phyloP scores from a whole-genome alignment of 2,329 filamentous ascomycete genomes.

The Talaromyces sp. region DNA sequence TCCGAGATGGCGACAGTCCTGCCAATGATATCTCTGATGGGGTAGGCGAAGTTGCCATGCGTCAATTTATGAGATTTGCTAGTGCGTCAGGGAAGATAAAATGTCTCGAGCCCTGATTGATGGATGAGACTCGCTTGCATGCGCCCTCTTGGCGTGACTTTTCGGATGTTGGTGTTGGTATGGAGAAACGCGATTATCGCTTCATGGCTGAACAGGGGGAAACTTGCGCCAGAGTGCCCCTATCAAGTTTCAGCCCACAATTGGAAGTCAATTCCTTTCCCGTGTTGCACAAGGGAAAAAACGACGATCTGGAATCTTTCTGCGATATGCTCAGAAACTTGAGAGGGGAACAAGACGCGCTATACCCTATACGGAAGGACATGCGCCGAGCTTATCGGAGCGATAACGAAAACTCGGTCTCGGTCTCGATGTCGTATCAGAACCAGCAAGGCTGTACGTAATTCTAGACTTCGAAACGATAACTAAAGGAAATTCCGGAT shows the following conservation, averaged over 20 bases:
- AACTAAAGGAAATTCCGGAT: background rate
- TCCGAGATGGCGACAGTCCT: background rate
- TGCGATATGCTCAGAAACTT: background rate
- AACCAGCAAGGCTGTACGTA: background rate
- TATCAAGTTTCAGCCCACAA: background rate
- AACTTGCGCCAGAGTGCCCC: background rate
- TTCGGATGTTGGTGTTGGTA: background rate
- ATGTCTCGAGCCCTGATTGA: background rate
- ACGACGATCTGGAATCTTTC: background rate
- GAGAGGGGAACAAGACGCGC: background rate
- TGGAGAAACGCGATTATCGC: background rate
- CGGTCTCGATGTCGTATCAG: background rate
- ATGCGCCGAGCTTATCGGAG: conserved; percentile 8
- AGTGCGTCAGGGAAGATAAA: background rate
- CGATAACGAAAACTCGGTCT: background rate
- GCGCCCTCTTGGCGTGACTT: background rate
- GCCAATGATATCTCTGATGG: background rate
- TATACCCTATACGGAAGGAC: conserved; percentile 11
- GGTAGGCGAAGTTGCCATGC: background rate
- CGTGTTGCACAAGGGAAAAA: background rate
- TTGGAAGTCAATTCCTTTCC: background rate
- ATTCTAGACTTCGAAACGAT: background rate
- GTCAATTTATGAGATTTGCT: background rate
- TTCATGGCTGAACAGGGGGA: background rate
- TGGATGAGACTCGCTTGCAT: background rate